Evolutionary conservation across 805 yeast species (phyloP).

Genomic region (Wickerhamiella kazuoi): DNA sequence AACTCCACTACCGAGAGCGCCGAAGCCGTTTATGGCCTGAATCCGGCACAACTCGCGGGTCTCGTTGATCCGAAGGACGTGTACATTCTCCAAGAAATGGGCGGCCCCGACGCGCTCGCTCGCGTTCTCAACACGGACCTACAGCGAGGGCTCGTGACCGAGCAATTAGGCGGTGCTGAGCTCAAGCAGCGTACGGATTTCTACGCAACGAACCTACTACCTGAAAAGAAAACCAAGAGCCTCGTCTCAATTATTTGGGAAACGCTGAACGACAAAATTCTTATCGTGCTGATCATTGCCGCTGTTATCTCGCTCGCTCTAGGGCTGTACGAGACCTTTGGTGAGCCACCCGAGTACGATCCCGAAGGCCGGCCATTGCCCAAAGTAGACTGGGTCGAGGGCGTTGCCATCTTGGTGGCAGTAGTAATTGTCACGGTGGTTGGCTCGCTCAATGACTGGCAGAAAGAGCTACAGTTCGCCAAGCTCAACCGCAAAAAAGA

Average conservation of each 20-base stretch:
- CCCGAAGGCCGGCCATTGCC: conserved; percentile 62
- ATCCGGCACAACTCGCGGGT: conserved; percentile 10
- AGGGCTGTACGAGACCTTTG: conserved; percentile 85
- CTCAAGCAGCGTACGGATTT: conserved; percentile 23
- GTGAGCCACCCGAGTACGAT: conserved; percentile 61
- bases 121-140: conserved; percentile 18
- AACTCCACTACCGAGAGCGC: conserved; percentile 1
- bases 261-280: conserved; percentile 80
- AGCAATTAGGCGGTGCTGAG: conserved; percentile 12
- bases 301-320: conserved; percentile 78
- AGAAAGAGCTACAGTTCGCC: conserved; percentile 85
- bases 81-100: conserved; percentile 21
- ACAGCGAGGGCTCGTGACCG: conserved; percentile 17
- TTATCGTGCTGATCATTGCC: conserved; percentile 66
- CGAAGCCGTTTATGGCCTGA: conserved; percentile 7
- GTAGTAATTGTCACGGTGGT: conserved; percentile 78
- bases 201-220: conserved; percentile 59
- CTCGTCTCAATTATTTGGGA: conserved; percentile 54
- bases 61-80: conserved; percentile 25
- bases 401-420: conserved; percentile 91
- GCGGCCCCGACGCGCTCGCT: conserved; percentile 22
- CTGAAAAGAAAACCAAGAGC: conserved; percentile 51
- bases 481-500: conserved; percentile 77
- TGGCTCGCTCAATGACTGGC: conserved; percentile 92
- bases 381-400: conserved; percentile 95